Conservation (phyloP, 345 rosid species). For the Melaleuca quinquenervia region DNA sequence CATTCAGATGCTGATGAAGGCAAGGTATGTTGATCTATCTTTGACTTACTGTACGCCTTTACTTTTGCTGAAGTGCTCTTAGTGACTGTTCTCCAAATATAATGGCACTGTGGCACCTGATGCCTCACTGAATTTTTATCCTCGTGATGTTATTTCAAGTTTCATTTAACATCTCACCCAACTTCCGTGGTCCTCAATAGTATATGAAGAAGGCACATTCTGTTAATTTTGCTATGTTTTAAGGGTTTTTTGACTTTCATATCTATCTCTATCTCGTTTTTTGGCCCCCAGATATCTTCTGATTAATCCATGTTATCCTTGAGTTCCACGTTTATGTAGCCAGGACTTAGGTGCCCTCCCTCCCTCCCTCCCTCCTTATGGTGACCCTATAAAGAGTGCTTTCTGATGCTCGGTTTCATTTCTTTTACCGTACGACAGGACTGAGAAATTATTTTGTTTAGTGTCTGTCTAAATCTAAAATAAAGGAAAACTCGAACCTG, state of each 20-base stretch:
- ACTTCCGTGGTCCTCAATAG: background rate
- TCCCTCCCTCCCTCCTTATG: background rate
- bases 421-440: background rate
- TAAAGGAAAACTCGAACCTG: background rate
- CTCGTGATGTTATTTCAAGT: background rate
- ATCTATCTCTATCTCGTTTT: background rate
- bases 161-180: background rate
- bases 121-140: background rate
- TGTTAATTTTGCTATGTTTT: background rate
- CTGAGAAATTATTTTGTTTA: background rate
- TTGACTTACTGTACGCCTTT: too few relatives aligned
- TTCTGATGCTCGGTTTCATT: background rate
- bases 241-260: background rate
- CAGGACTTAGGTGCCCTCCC: background rate
- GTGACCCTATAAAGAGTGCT: background rate
- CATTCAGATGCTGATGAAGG: conserved; percentile 96
- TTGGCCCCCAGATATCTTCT: background rate
- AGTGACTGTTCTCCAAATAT: background rate
- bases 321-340: background rate
- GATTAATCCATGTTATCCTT: background rate
- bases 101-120: background rate
- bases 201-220: background rate
- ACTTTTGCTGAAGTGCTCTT: background rate
- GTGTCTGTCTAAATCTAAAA: background rate
- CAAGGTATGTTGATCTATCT: conserved; percentile 49